Evolutionary conservation across 2,329 filamentous ascomycete species (phyloP).

Genomic region (Parastagonospora nodorum): DNA sequence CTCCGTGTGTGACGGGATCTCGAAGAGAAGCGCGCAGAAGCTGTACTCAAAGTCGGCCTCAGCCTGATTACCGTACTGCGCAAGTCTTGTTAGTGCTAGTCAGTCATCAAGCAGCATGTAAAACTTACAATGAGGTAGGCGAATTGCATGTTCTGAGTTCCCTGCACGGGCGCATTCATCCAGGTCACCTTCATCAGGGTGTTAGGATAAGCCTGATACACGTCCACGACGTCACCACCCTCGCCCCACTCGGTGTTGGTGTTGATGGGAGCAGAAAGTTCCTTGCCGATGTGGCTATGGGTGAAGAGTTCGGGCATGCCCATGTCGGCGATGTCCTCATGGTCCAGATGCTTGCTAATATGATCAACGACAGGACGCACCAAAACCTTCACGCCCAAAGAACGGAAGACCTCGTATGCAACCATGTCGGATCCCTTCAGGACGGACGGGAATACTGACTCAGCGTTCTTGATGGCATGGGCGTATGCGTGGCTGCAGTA

Average conservation of each 20-base stretch:
- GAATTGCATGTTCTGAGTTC: slow-evolving; percentile 2
- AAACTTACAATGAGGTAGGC: slow-evolving; percentile 7
- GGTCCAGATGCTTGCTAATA: neutral
- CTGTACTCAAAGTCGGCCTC: neutral
- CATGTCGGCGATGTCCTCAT: neutral
- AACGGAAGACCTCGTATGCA: slow-evolving; percentile 45
- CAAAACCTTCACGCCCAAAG: slow-evolving; percentile 36
- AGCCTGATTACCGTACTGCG: slow-evolving; percentile 24
- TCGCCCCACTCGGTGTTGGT: neutral
- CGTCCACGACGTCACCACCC: neutral
- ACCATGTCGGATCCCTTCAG: slow-evolving; percentile 57
- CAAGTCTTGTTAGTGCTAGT: neutral
- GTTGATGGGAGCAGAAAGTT: neutral
- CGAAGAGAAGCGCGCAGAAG: neutral
- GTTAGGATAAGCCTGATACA: neutral
- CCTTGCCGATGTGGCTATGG: neutral
- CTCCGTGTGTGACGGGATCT: neutral
- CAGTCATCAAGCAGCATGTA: neutral
- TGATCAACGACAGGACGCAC: neutral
- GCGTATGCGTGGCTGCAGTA: slow-evolving; percentile 56
- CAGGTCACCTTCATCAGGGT: slow-evolving; percentile 1
- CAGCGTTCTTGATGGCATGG: slow-evolving; percentile 39
- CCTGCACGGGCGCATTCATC: slow-evolving; percentile 1
- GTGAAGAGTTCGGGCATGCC: neutral
- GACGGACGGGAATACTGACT: slow-evolving; percentile 36